Evolutionary conservation across 1,284 basidiomycete species (phyloP), one percentile per base, ranked within the genome.

Genomic region (Fomes fomentarius): DNA sequence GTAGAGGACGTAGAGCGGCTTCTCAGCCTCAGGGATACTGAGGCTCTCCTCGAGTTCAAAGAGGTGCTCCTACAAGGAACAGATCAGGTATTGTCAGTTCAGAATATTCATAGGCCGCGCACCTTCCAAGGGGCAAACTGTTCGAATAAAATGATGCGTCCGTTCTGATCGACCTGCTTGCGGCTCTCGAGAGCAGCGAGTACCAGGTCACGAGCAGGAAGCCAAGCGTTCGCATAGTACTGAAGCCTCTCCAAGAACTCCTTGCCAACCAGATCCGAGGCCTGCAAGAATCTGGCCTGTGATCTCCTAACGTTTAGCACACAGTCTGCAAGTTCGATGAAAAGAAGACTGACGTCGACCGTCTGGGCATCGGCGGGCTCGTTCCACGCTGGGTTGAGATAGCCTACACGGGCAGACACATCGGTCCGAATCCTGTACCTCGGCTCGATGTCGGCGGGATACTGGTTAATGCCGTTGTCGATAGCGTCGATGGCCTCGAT

Each of bases 401-500:
- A 77, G 25, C 81, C 83, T 25, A 98, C 89, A 54, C 95, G 86
- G 60, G 84, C 85, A 17, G 89, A 89, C 14, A 98, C 74, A 72
- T 96, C 92, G 17, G 94, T 95, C 50, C 84, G 77, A 63, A 76
- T 84, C 61, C 80, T 80, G 74, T 97, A 98, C 54, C 76, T 80
- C 15, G 89, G 82, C 56, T 83, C 75, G 35, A 86, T 68, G 47
- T 86, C 81, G 6, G 69, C 74, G 10, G 79, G 78, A 68, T 90
- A 93, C 65, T 93, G 89, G 10, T 85, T 81, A 62, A 98, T 82
- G n/a, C 95, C 95, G 67, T 98, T 98, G 76, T 99, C 96, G 68
- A 96, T 91, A 8, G 84, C 96, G 73, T 99, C 96, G 62, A 99
- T 90, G 14, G 91, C 93, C 75, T 98, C 94, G 47, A 98, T 90